Conservation (phyloP, 2,329 filamentous ascomycete species). For the Arthrobotrys sphaeroides region DNA sequence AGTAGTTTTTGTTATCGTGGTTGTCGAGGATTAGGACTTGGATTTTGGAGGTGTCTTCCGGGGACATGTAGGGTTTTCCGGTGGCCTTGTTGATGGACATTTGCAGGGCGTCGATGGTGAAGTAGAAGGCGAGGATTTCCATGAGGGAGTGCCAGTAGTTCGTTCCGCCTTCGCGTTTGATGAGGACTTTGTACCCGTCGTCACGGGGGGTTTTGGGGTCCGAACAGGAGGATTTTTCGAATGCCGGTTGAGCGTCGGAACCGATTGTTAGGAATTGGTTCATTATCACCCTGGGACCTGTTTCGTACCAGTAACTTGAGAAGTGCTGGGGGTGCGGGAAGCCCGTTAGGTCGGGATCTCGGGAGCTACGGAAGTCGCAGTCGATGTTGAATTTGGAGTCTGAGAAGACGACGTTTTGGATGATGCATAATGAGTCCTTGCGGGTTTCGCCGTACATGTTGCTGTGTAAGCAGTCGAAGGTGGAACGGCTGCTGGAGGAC, state of each 20-base stretch:
- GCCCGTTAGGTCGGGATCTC: constrained; percentile 32
- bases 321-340: constrained; percentile 49
- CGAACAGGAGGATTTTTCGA: constrained; percentile 24
- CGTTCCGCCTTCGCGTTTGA: constrained; percentile 60
- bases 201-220: constrained; percentile 18
- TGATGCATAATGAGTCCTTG: constrained; percentile 58
- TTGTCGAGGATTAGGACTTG: constrained; percentile 61
- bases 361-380: constrained; percentile 52
- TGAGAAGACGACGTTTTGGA: constrained; percentile 53
- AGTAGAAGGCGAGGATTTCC: constrained; percentile 60
- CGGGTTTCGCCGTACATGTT: constrained; percentile 36
- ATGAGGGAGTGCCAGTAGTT: constrained; percentile 61
- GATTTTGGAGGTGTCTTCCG: constrained; percentile 56
- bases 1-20: constrained; percentile 60
- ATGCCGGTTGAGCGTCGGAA: not conserved
- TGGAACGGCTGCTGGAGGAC: constrained; percentile 39
- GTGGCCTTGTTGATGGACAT: constrained; percentile 56
- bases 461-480: constrained; percentile 59
- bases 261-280: constrained; percentile 53
- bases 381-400: constrained; percentile 54
- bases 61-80: constrained; percentile 55
- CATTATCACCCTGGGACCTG: constrained; percentile 58
- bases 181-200: constrained; percentile 56
- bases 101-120: constrained; percentile 60
- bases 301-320: constrained; percentile 59